Conservation (phyloP, 2,329 filamentous ascomycete species). For the Scopulariopsis brevicaulis region DNA sequence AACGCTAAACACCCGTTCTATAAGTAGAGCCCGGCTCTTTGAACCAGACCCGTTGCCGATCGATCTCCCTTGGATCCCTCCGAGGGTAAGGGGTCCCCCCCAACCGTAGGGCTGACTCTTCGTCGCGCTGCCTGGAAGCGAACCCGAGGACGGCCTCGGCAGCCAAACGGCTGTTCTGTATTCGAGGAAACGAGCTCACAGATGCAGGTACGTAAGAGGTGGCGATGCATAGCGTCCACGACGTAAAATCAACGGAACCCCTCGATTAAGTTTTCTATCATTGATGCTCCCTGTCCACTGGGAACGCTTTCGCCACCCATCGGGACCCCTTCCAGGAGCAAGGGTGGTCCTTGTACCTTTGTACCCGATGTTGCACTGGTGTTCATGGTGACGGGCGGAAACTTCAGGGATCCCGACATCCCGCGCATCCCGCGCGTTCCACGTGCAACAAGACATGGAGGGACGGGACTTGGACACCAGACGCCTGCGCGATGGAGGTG, state of each 20-base stretch:
- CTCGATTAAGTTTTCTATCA: neutral
- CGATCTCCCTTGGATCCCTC: neutral
- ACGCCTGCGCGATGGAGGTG: neutral
- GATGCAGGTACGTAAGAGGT: neutral
- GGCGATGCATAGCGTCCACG: neutral
- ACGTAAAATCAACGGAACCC: neutral
- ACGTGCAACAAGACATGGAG: neutral
- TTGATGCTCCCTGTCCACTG: neutral
- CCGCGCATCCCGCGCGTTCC: neutral
- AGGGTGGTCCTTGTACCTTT: too few species aligned
- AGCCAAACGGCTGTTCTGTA: neutral
- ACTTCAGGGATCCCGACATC: neutral
- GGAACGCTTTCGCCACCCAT: neutral
- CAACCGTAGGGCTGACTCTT: neutral
- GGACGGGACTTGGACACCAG: neutral
- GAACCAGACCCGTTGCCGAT: neutral
- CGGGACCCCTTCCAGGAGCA: too few species aligned
- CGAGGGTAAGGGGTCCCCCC: neutral
- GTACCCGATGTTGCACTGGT: neutral
- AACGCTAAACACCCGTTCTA: too few species aligned
- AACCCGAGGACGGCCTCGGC: neutral
- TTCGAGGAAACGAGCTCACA: neutral
- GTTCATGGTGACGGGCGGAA: neutral
- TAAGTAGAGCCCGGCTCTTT: neutral
- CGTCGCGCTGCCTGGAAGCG: neutral